phyloP scores from a whole-genome alignment of 2,329 filamentous ascomycete species.

The Cryphonectria nitschkei region DNA sequence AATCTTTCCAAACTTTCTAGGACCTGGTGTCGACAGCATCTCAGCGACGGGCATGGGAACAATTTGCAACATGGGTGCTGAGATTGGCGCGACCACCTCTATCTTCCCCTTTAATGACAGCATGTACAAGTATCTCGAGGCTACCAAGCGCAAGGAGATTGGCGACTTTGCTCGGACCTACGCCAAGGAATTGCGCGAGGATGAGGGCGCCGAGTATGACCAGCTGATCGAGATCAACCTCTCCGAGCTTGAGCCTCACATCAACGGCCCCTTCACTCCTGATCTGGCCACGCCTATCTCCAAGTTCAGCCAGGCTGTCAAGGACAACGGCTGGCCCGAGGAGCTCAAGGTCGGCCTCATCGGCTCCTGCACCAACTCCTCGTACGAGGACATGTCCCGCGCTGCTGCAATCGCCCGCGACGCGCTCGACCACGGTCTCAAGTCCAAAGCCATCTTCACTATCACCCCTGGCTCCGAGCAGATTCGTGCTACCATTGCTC shows the following conservation, averaged over 20 bases:
- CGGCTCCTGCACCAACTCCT: slow-evolving; percentile 95
- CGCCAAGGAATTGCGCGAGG: slow-evolving; percentile 81
- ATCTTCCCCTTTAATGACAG: slow-evolving; percentile 97
- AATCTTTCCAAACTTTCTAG: slow-evolving; percentile 11
- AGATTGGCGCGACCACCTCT: slow-evolving; percentile 86
- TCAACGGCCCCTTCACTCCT: slow-evolving; percentile 98
- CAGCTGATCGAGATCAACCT: slow-evolving; percentile 96
- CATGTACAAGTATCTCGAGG: slow-evolving; percentile 93
- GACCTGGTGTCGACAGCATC: slow-evolving; percentile 72
- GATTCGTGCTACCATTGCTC: slow-evolving; percentile 88
- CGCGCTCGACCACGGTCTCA: slow-evolving; percentile 88
- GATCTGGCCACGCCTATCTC: slow-evolving; percentile 97
- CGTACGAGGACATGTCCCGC: slow-evolving; percentile 88
- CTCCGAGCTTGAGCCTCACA: slow-evolving; percentile 90
- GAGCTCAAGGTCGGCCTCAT: slow-evolving; percentile 97
- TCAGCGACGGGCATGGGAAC: slow-evolving; percentile 88
- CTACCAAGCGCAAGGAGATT: slow-evolving; percentile 88
- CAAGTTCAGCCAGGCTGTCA: slow-evolving; percentile 93
- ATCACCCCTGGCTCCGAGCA: slow-evolving; percentile 97
- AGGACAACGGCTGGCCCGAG: slow-evolving; percentile 94
- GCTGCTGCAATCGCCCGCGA: slow-evolving; percentile 90
- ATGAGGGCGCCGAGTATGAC: slow-evolving; percentile 93
- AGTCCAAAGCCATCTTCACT: slow-evolving; percentile 91
- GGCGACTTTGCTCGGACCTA: slow-evolving; percentile 88
- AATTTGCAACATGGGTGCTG: slow-evolving; percentile 62